phyloP scores from a whole-genome alignment of 2,329 filamentous ascomycete species.

The Venturia effusa region DNA sequence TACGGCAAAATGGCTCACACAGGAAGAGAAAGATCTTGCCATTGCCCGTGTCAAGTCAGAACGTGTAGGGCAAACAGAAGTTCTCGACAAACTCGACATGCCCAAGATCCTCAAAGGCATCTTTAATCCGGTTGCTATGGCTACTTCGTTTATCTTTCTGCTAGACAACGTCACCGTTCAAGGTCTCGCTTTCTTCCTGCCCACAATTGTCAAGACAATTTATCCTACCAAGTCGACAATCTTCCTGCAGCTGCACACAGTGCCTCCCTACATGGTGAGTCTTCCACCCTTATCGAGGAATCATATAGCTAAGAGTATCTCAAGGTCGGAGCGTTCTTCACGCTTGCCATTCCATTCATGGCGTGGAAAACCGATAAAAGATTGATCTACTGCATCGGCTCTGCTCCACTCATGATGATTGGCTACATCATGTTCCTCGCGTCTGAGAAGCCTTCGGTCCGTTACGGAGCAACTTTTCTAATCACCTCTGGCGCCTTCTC shows the following conservation, averaged over 20 bases:
- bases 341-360: conserved; percentile 48
- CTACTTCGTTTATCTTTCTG: conserved; percentile 48
- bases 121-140: conserved; percentile 50
- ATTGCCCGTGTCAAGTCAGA: conserved; percentile 59
- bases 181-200: conserved; percentile 58
- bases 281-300: not conserved
- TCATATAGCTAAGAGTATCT: not conserved
- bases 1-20: conserved; percentile 54
- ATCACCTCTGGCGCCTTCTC: conserved; percentile 54
- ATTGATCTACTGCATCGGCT: conserved; percentile 48
- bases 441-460: conserved; percentile 33
- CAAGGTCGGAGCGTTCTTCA: conserved; percentile 54
- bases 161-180: conserved; percentile 62
- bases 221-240: conserved; percentile 49
- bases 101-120: conserved; percentile 52
- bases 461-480: conserved; percentile 62
- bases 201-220: conserved; percentile 59
- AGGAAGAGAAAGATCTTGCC: conserved; percentile 56
- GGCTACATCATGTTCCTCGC: conserved; percentile 37
- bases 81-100: conserved; percentile 52
- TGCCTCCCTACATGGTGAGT: conserved; percentile 50
- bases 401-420: conserved; percentile 53
- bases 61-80: conserved; percentile 48
- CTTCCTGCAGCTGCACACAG: conserved; percentile 57
- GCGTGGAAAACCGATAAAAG: conserved; percentile 51